Conservation (phyloP, 768 basidiomycete genomes). For the Boletus speciosus region DNA sequence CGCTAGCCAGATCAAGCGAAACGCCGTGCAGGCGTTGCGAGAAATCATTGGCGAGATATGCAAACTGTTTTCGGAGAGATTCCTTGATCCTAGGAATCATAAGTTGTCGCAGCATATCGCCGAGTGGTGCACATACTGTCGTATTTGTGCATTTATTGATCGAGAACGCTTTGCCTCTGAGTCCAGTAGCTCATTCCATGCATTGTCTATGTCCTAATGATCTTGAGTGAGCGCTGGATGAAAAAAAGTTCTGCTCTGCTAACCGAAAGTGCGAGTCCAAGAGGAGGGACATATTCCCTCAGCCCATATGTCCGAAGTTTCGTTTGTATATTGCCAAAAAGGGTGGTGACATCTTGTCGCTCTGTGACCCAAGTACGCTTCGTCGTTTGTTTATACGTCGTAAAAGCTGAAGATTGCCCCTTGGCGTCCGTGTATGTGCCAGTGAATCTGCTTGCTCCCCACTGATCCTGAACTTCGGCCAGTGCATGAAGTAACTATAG, state of each 20-base stretch:
- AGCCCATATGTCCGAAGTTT: conserved; percentile 90
- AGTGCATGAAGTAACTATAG: conserved; percentile 64
- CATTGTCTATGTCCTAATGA: conserved; percentile 62
- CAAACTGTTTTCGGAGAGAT: conserved; percentile 69
- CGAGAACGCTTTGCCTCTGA: conserved; percentile 77
- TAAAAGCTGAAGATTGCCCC: conserved; percentile 66
- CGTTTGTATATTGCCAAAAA: conserved; percentile 92
- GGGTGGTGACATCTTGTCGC: conserved; percentile 78
- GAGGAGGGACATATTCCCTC: conserved; percentile 75
- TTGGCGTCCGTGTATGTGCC: conserved; percentile 83
- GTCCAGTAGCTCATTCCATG: conserved; percentile 69
- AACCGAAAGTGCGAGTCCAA: conserved; percentile 61
- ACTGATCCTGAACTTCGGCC: conserved; percentile 60
- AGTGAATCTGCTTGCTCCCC: conserved; percentile 62
- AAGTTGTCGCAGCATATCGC: not conserved
- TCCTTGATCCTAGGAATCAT: conserved; percentile 68
- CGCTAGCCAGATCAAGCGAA: conserved; percentile 66
- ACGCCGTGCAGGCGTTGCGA: conserved; percentile 63
- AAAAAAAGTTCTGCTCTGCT: conserved; percentile 14
- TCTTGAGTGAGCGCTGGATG: conserved; percentile 8
- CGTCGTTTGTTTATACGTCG: conserved; percentile 76
- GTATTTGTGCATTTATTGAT: conserved; percentile 84
- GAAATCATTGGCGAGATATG: conserved; percentile 72
- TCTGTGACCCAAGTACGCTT: conserved; percentile 90
- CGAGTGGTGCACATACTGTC: conserved; percentile 58